A percentile compares a stretch with the other conserved stretches of the same genome.
Evolutionary conservation across 108 stramenopile genomes (phyloP).

Genomic region (Heterococcus sp.): DNA sequence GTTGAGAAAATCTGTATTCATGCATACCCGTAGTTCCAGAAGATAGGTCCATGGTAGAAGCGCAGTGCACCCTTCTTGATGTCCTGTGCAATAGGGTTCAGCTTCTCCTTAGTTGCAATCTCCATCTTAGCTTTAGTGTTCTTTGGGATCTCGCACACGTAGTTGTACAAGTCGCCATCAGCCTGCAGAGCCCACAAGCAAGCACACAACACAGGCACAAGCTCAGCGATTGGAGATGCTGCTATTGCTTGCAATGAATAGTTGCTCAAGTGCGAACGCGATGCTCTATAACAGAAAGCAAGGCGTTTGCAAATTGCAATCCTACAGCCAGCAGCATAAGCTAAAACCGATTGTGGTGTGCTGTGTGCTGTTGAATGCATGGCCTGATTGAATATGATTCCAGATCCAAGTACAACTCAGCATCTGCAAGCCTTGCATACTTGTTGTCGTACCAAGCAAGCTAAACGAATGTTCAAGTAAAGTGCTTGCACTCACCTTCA

Average conservation of each 20-base stretch:
- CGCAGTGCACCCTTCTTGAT: slow-evolving; percentile 95
- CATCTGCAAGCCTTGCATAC: too few relatives aligned
- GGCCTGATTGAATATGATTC: too few relatives aligned
- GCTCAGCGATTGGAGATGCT: background rate
- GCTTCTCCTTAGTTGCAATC: slow-evolving; percentile 89
- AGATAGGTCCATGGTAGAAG: slow-evolving; percentile 87
- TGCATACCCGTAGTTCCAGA: slow-evolving; percentile 95
- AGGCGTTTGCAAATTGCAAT: too few relatives aligned
- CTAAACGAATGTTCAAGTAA: too few relatives aligned
- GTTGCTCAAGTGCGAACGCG: background rate
- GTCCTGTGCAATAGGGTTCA: slow-evolving; percentile 93
- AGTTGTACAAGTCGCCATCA: slow-evolving; percentile 61
- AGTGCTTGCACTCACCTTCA: slow-evolving; percentile 38
- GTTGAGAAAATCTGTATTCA: too few relatives aligned
- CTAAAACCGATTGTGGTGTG: too few relatives aligned
- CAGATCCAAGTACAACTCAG: too few relatives aligned
- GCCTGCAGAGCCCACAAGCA: background rate
- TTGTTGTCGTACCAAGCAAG: too few relatives aligned
- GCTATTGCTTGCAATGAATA: too few relatives aligned
- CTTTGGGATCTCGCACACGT: slow-evolving; percentile 95
- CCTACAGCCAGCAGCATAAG: too few relatives aligned
- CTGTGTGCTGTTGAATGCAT: too few relatives aligned
- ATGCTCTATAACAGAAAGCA: background rate
- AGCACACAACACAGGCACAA: slow-evolving; percentile 35
- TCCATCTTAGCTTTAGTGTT: slow-evolving; percentile 98